Evolutionary conservation across 768 basidiomycete genomes (phyloP), one percentile per base, ranked within the genome.

Genomic region (Russula abietina): DNA sequence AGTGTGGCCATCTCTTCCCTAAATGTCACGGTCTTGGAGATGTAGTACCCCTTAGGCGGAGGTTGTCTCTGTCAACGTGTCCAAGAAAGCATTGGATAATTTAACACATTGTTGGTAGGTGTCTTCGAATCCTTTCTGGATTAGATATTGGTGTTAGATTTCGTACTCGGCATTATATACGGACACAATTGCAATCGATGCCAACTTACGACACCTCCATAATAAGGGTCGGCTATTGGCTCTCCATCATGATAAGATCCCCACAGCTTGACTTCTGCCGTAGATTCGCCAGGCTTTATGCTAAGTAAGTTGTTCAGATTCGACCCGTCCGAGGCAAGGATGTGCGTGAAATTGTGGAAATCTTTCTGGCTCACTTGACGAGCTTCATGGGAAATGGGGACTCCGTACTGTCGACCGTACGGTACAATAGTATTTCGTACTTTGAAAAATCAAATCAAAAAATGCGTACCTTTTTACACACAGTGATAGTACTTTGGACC

Each of bases 141-240:
- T n/a, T 32, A 59, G 30, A 50, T 10, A 11, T 49, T n/a, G 50
- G 28, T 38, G 57, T 53, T 32, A 11, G 24, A 33, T 28, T 22
- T 45, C 30, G 22, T 52, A 2, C 17, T 39, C 16, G 16, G 16
- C 38, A 39, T 16, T 36, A 50, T 50, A 19, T 30, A 54, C 48
- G 4, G 41, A 63, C 19, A 8, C 26, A 48, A 63, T 53, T 24
- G 16, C 26, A 48, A 63, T 53, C 26, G 48, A 63, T 52, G 24
- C 45, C 56, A 22, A 74, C 83, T 70, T 71, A 87, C 85, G 33
- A 78, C 75, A 38, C 83, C 83, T 14, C 86, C 89, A 65, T 91
- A 93, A 72, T 93, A 96, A 6, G 94, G 94, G 72, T 96, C 94
- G 12, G 80, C 78, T 65, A 97, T 93, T 19, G 85, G 79, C 69